phyloP scores from a whole-genome alignment of 805 yeast species.

The Candida adriatica region DNA sequence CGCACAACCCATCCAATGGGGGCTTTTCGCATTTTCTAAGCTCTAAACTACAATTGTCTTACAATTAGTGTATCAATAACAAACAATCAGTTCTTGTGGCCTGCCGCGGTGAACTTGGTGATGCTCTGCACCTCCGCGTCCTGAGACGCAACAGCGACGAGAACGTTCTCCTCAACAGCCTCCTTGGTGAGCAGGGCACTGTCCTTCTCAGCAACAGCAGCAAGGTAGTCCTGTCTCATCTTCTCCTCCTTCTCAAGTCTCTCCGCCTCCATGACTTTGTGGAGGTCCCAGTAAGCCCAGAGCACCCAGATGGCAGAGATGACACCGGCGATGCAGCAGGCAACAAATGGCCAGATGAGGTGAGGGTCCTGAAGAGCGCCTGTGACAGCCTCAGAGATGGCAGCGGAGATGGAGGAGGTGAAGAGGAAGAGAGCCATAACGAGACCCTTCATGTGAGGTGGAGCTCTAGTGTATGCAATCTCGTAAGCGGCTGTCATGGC shows the following conservation, averaged over 20 bases:
- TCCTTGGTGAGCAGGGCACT: background rate
- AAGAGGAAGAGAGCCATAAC: conserved; percentile 53
- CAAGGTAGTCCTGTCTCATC: conserved; percentile 9
- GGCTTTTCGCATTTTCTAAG: too few species aligned
- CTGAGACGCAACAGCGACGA: conserved; percentile 5
- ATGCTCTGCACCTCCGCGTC: conserved; percentile 4
- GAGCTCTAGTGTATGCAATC: conserved; percentile 81
- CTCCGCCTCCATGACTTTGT: conserved; percentile 18
- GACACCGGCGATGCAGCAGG: conserved; percentile 52
- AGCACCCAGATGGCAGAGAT: conserved; percentile 54
- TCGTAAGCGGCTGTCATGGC: conserved; percentile 79
- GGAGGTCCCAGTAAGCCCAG: conserved; percentile 16
- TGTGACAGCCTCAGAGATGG: conserved; percentile 66
- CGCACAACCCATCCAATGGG: too few species aligned
- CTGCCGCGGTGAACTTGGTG: conserved; percentile 2
- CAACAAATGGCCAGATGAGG: conserved; percentile 61
- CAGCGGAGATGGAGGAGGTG: conserved; percentile 73
- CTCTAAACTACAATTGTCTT: too few species aligned
- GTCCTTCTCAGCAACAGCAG: conserved; percentile 3
- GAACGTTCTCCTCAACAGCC: background rate
- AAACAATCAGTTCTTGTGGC: conserved; percentile 2
- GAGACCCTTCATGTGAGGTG: conserved; percentile 41
- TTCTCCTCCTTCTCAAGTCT: conserved; percentile 16
- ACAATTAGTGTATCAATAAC: too few species aligned
- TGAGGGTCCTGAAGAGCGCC: conserved; percentile 65